Base-by-base conservation (phyloP, 768 basidiomycete species). In the Hortiboletus flavorubellus region DNA sequence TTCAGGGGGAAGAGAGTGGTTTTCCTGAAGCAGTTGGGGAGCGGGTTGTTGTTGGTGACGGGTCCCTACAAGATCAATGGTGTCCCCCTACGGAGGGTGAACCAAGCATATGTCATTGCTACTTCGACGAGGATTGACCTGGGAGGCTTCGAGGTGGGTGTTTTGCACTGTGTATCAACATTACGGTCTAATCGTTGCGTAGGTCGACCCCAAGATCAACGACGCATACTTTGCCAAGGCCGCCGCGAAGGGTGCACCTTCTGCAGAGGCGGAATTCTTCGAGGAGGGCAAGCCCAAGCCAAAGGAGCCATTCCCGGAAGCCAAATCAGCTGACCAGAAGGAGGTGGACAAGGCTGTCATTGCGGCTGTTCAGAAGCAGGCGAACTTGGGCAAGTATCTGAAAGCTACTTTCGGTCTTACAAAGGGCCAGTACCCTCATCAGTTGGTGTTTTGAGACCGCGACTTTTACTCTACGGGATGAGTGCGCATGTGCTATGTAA, bases 31-130 rank as follows among this genome's bases (percentile, higher is more conserved):
- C 93, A 95, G 80, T 77, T 98, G 72, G 82, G 83, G 65, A 89
- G 89, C 59, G 97, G 97, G 51, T 76, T 99, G 68, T 76, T 99
- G 68, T 80, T 99, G 75, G 93, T 99, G 66, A 93, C 95, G 38
- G 97, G 97, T 53, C 97, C 97, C 46, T 98, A 85, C 85, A 96
- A 93, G 83, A 73, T 98, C 73, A 99, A 99, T 76, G 97, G 97
- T 72, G 96, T 99, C 44, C 97, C 97, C 64, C 82, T 99, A 73
- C 84, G 95, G 73, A 86, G 97, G 73, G 94, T 99, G 57, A 96
- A 94, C 80, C 96, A 98, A 80, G 93, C 97, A 52, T 99, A 99
- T 72, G 93, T 95, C 59, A 98, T 99, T 68, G 93, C 96, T 55
- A 99, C 97, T 55, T 94, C 94, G 53, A 98, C 97, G 64, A 93